Evolutionary conservation across 495 filamentous ascomycete species (phyloP).

Genomic region (Penicillium soppii): DNA sequence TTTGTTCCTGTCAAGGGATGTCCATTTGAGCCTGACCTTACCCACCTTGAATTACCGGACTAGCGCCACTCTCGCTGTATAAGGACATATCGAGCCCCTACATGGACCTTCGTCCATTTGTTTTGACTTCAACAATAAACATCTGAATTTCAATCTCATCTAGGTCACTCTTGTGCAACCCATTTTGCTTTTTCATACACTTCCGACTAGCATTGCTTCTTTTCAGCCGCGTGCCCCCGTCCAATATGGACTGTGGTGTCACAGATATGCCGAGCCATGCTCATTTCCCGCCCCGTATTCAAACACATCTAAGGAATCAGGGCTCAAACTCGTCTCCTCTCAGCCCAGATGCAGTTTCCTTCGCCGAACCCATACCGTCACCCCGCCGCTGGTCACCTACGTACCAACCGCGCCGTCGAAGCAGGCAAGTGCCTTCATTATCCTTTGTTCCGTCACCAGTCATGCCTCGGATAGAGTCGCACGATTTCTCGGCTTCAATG

Average conservation of each 20-base stretch:
- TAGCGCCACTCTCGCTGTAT: conserved; percentile 27
- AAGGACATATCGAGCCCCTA: conserved; percentile 31
- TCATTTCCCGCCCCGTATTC: conserved; percentile 21
- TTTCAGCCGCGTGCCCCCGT: conserved; percentile 19
- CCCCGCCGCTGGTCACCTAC: conserved; percentile 33
- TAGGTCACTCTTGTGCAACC: conserved; percentile 23
- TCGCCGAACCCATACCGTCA: conserved; percentile 22
- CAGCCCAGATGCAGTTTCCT: conserved; percentile 22
- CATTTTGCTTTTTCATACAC: conserved; percentile 19
- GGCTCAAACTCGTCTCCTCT: conserved; percentile 19
- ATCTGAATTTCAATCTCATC: conserved; percentile 22
- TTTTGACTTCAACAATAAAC: conserved; percentile 16
- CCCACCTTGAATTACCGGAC: conserved; percentile 15
- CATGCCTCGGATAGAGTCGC: conserved; percentile 13
- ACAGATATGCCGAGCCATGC: conserved; percentile 19
- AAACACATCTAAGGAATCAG: conserved; percentile 28
- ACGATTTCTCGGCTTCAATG: conserved; percentile 32
- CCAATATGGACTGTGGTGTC: conserved; percentile 24
- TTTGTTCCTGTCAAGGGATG: conserved; percentile 29
- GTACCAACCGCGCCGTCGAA: conserved; percentile 28
- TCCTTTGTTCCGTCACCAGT: conserved; percentile 25
- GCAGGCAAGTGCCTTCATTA: conserved; percentile 28
- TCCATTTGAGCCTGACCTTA: conserved; percentile 20
- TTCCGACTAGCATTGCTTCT: conserved; percentile 9
- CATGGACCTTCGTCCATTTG: conserved; percentile 13